Base-by-base conservation (phyloP, 1,139 yeast genomes). In the Trichomonascaceae sp. region DNA sequence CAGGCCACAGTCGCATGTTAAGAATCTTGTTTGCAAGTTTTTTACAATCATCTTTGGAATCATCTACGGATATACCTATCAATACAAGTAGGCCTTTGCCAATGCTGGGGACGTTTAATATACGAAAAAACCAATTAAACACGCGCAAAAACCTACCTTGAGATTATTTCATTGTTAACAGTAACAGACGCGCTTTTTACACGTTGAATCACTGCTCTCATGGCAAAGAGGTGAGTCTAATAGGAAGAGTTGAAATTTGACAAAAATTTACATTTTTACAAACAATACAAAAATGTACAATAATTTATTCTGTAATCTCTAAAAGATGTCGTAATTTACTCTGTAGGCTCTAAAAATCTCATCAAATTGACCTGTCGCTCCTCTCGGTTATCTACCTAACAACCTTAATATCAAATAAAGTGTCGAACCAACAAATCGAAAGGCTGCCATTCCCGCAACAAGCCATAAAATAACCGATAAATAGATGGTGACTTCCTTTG, bases 161-260 rank as follows among this genome's bases (percentile, higher is more conserved):
- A 88, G 0, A 90, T 79, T 0, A 86, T 74, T 52, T 78, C 68
- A 15, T 77, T 74, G 55, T 89, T 88, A 0, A 93, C 98, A 0
- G 87, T 80, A 1, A 91, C 98, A 0, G 96, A 85, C 0, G 97
- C 97, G 52, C 78, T 77, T 60, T 85, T 87, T 18, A 90, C 97
- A 63, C 87, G 82, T 65, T 91, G 99, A 43, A 91, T 80, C 1
- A 91, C 96, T 1, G 91, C 87, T 68, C 84, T 84, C 99, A 91
- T 91, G 13, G 17, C 39, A 13, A 15, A 22, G 15, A 15, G 36
- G 18, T 4, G 38, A 19, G 38, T 24, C 10, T 13, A 19, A 17
- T 46, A 5, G 15, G 17, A 9, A 15, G 41, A 6, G n/a, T 9
- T 9, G 8, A 36, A 36, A 36, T 2, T 13, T 6, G 7, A 36